phyloP scores from a whole-genome alignment of 1,284 basidiomycete species.

The Ceratobasidium sp. region DNA sequence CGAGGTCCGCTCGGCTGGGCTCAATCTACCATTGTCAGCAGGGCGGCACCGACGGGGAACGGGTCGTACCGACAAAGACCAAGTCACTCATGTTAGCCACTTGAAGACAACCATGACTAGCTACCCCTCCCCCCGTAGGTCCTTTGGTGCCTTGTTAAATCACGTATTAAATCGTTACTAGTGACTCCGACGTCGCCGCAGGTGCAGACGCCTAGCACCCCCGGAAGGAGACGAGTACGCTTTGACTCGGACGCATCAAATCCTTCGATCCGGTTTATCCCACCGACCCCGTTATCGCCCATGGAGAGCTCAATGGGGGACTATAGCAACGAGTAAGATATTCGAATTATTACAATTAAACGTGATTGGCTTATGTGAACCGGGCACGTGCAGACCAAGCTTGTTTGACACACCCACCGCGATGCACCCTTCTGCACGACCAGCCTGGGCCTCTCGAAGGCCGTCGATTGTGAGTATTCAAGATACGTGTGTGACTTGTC shows the following conservation, averaged over 20 bases:
- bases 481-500: background rate
- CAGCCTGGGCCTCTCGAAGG: slow-evolving; percentile 22
- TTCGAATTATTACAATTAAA: slow-evolving; percentile 10
- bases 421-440: slow-evolving; percentile 8
- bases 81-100: background rate
- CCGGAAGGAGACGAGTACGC: slow-evolving; percentile 18
- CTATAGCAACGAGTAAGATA: slow-evolving; percentile 23
- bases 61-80: background rate
- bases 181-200: slow-evolving; percentile 23
- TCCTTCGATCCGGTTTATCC: slow-evolving; percentile 28
- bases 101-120: slow-evolving; percentile 3
- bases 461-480: slow-evolving; percentile 17
- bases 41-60: background rate
- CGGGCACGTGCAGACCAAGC: slow-evolving; percentile 36
- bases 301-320: background rate
- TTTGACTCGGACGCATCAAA: slow-evolving; percentile 23
- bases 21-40: slow-evolving; percentile 7
- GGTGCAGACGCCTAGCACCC: slow-evolving; percentile 18
- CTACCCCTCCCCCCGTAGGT: slow-evolving; percentile 31
- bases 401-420: slow-evolving; percentile 37
- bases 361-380: slow-evolving; percentile 14
- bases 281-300: slow-evolving; percentile 21
- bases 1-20: slow-evolving; percentile 4
- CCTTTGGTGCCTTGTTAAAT: background rate
- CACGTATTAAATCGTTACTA: background rate